Conservation (phyloP, 176 grass and related monocot genomes). For the Miscanthus lutarioriparius region DNA sequence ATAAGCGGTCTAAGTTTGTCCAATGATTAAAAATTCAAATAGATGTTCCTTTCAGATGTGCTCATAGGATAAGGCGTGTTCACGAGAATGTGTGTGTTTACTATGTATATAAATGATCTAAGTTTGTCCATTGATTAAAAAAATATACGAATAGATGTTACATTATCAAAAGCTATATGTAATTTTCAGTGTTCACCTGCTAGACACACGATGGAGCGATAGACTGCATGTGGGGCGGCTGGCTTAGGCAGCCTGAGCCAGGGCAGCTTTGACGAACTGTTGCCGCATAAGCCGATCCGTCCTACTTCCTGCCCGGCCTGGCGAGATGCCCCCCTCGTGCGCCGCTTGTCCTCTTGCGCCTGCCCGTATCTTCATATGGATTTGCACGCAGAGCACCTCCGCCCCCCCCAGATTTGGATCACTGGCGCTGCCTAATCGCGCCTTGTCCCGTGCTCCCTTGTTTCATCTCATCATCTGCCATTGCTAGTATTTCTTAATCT, state of each 20-base stretch:
- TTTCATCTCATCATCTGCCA: background rate
- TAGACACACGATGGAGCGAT: too few species aligned
- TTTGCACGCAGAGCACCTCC: constrained; percentile 13
- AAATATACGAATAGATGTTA: too few species aligned
- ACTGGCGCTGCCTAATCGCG: background rate
- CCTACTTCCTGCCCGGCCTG: background rate
- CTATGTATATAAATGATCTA: too few species aligned
- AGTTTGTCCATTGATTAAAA: too few species aligned
- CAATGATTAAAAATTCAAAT: too few species aligned
- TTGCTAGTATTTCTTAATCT: background rate
- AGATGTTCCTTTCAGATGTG: too few species aligned
- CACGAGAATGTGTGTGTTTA: too few species aligned
- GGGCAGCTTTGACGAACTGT: constrained; percentile 10
- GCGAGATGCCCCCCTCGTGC: constrained; percentile 14
- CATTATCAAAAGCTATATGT: too few species aligned
- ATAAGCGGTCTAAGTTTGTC: too few species aligned
- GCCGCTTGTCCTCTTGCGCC: background rate
- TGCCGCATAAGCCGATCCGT: background rate
- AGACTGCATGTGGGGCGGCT: background rate
- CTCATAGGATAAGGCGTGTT: too few species aligned
- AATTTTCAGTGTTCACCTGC: too few species aligned
- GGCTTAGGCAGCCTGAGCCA: background rate
- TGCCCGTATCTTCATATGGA: constrained; percentile 40
- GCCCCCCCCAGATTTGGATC: constrained; percentile 27
- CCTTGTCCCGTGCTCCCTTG: background rate